Conservation (phyloP, 2,329 filamentous ascomycete species). For the Exophiala sp. region DNA sequence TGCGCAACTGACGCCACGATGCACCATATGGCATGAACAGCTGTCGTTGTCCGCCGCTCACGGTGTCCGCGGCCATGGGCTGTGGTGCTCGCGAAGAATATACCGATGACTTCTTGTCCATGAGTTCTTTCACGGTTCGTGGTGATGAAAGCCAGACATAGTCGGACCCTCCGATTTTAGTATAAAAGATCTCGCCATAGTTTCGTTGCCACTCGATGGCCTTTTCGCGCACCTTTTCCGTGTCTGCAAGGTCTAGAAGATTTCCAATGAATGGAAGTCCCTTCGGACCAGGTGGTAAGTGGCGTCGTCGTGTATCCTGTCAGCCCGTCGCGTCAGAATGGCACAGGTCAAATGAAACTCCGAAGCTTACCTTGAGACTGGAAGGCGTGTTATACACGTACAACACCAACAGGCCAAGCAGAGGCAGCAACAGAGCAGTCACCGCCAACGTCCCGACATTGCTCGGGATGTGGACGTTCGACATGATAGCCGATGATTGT, state of each 20-base stretch:
- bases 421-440: no score
- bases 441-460: no score
- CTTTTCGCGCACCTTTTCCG: neutral
- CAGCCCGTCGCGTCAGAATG: no score
- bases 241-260: constrained; percentile 2
- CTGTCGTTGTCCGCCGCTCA: constrained; percentile 36
- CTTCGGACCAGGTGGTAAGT: constrained; percentile 5
- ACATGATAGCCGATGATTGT: no score
- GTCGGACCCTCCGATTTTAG: constrained; percentile 31
- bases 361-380: no score
- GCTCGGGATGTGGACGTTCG: no score
- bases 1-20: constrained; percentile 40
- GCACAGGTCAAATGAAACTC: no score
- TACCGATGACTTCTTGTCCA: constrained; percentile 45
- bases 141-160: constrained; percentile 46
- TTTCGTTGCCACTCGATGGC: constrained; percentile 30
- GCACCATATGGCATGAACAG: constrained; percentile 50
- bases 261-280: constrained; percentile 8
- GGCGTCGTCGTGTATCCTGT: neutral
- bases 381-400: no score
- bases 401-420: constrained; percentile 29
- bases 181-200: constrained; percentile 33
- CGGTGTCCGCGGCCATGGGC: constrained; percentile 27
- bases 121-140: constrained; percentile 49
- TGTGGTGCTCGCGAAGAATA: constrained; percentile 37